Conservation (phyloP, 345 rosid genomes). For the Brassica napus region DNA sequence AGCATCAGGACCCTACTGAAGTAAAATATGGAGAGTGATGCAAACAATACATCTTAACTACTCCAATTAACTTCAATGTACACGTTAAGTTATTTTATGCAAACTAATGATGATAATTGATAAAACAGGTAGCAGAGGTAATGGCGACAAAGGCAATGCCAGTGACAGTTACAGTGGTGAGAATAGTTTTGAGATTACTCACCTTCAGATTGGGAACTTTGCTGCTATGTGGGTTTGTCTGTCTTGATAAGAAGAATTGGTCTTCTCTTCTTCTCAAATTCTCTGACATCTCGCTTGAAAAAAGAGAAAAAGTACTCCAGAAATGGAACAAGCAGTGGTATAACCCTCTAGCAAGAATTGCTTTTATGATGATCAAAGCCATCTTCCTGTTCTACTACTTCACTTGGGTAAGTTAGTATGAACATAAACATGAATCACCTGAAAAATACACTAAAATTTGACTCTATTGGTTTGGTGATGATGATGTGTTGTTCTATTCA, state of each 20-base stretch:
- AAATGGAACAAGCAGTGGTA: slow-evolving; percentile 54
- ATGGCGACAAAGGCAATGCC: slow-evolving; percentile 49
- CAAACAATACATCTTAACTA: background rate
- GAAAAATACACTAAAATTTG: background rate
- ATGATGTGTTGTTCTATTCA: background rate
- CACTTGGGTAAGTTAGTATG: slow-evolving; percentile 48
- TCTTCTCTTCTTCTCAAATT: slow-evolving; percentile 67
- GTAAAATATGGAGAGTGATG: background rate
- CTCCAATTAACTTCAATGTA: background rate
- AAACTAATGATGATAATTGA: background rate
- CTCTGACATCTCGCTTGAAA: slow-evolving; percentile 60
- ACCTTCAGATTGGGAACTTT: slow-evolving; percentile 70
- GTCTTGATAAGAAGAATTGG: slow-evolving; percentile 53
- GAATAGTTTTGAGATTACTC: slow-evolving; percentile 49
- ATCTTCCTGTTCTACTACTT: slow-evolving; percentile 57
- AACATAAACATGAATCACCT: background rate
- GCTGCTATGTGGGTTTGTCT: slow-evolving; percentile 62
- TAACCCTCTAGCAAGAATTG: slow-evolving; percentile 51
- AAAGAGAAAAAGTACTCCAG: slow-evolving; percentile 54
- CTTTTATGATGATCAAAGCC: slow-evolving; percentile 56
- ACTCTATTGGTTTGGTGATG: background rate
- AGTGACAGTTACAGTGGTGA: slow-evolving; percentile 43
- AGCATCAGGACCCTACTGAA: background rate
- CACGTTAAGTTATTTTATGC: background rate
- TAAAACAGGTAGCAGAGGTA: slow-evolving; percentile 64